Evolutionary conservation across 1,284 basidiomycete genomes (phyloP), one percentile per base, ranked within the genome.

Genomic region (Violaceomyces palustris): DNA sequence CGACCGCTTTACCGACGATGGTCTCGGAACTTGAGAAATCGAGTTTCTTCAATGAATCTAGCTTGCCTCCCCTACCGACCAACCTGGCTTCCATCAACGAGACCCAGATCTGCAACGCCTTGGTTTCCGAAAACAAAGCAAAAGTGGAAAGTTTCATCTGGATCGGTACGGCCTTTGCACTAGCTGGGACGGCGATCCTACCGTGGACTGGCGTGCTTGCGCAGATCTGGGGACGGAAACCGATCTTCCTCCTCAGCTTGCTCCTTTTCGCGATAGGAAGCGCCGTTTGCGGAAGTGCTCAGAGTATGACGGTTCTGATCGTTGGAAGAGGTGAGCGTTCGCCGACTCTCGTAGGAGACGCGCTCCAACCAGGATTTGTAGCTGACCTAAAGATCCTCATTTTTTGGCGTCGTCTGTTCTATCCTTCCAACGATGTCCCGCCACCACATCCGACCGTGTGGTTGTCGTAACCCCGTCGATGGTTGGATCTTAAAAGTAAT

Each of bases 151-250:
- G 44, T 4, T 59, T 50, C 27, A 59, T 59, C 35, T 59, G 56
- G 56, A 56, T 56, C 35, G 56, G 56, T 12, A 33, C 56, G 6
- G 56, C 52, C 5, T 59, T 50, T 25, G 48, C 56, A 3, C 42
- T 59, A 7, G 51, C 52, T 3, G 56, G 56, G 1, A 59, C 48
- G 44, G 37, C 52, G 1, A 49, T 59, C 22, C 23, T 59, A 7
- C 56, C 56, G 7, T 42, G 41, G 52, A 47, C 41, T 4, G 56
- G 56, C 3, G 50, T 40, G 1, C 11, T 59, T 19, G 39, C 45
- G 32, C 50, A 56, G 35, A 51, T 59, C 8, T 59, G 56, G 56
- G 56, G 56, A 1, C n/a, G 56, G 3, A 59, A 59, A 23, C 35
- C 43, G 2, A 38, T 59, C 26, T 40, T 59, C 2, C 44, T 55